Percentiles rank a stretch among this genome's conserved stretches.
These are phyloP conservation scores for Thraustochytrium striatum DNA, from an alignment of 352 stramenopile genomes.

Conservation along the genomic window DNA sequence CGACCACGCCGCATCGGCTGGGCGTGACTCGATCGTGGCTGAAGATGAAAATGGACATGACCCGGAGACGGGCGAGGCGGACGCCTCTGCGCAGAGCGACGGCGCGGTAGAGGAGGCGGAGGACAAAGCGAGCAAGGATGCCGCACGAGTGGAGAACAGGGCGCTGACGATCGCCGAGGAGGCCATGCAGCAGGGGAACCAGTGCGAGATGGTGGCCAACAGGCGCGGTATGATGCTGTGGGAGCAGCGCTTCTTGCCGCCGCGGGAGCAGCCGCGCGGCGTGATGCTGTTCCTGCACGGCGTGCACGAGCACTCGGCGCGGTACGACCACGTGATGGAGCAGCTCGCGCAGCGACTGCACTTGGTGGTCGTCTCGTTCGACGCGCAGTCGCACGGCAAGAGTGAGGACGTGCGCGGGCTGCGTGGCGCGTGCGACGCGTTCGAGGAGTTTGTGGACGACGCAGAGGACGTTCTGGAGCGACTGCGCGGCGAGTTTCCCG, in stretches of 20 bases:
- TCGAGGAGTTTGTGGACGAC: conserved; percentile 67
- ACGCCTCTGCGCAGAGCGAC: neutral
- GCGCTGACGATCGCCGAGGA: neutral
- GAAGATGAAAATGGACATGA: neutral
- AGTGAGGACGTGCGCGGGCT: conserved; percentile 57
- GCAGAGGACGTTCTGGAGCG: conserved; percentile 62
- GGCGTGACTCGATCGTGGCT: no score
- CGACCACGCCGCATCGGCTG: no score
- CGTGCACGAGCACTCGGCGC: conserved; percentile 64
- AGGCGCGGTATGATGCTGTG: conserved; percentile 61
- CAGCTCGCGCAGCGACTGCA: conserved; percentile 56
- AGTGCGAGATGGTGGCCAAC: conserved; percentile 60
- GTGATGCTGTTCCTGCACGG: conserved; percentile 66
- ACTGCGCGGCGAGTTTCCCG: neutral
- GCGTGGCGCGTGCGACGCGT: conserved; percentile 61
- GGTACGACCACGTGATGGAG: conserved; percentile 64
- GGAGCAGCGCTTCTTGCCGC: conserved; percentile 62
- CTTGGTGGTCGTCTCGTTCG: conserved; percentile 65
- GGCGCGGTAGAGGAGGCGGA: neutral
- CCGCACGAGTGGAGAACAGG: no score
- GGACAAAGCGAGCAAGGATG: neutral
- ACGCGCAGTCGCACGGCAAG: conserved; percentile 62
- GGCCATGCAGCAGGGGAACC: conserved; percentile 52
- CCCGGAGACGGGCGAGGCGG: neutral
- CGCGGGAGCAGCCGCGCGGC: conserved; percentile 57